Evolutionary conservation across 179 eudicot species (phyloP).

Genomic region (Vitellaria paradoxa): DNA sequence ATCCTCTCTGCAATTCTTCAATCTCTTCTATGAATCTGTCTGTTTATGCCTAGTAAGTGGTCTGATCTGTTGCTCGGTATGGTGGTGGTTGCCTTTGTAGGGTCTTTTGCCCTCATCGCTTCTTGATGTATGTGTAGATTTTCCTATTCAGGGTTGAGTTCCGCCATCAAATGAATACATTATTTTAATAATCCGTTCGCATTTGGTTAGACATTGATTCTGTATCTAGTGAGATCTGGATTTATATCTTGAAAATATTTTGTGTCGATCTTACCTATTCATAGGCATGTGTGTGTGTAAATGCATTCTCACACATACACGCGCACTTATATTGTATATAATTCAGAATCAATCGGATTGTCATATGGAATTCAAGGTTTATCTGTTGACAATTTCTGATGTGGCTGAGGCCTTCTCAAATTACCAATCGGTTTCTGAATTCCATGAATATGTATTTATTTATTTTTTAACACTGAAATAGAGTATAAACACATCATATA

Average conservation of each 20-base stretch:
- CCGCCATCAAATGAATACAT: neutral
- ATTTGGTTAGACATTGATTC: constrained; percentile 2
- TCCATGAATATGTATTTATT: neutral
- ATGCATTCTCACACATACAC: neutral
- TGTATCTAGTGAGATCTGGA: constrained; percentile 9
- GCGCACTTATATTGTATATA: neutral
- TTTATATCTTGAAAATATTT: constrained; percentile 3
- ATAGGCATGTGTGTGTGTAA: neutral
- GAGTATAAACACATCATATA: neutral
- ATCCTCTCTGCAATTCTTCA: too few relatives aligned
- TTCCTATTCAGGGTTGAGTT: neutral
- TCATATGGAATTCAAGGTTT: neutral
- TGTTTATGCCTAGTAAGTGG: too few relatives aligned
- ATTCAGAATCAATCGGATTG: neutral
- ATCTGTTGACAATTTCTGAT: neutral
- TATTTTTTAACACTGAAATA: neutral
- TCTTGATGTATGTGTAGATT: neutral
- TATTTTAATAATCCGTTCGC: neutral
- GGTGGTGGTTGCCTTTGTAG: neutral
- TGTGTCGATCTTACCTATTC: neutral
- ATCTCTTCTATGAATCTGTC: too few relatives aligned
- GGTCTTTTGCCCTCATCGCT: neutral
- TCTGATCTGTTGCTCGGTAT: too few relatives aligned
- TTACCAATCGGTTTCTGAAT: neutral
- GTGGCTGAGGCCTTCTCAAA: constrained; percentile 1